Evolutionary conservation across 495 filamentous ascomycete species (phyloP).

Genomic region (Amniculicola lignicola): DNA sequence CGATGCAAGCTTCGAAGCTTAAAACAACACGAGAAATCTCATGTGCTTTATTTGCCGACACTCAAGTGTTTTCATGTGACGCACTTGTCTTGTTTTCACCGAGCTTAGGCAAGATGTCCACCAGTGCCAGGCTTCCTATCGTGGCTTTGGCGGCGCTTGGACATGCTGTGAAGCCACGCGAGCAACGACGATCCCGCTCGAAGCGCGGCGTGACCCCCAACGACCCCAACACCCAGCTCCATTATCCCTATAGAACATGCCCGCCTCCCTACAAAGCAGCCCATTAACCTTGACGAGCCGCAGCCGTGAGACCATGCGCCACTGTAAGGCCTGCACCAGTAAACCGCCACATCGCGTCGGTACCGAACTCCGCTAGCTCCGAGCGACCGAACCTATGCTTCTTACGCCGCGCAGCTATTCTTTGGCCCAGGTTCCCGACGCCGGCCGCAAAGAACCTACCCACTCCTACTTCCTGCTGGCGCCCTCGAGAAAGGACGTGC

Average conservation of each 20-base stretch:
- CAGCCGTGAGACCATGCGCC: conserved; percentile 5
- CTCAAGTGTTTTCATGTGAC: no score
- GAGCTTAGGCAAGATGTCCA: no score
- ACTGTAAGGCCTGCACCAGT: not conserved
- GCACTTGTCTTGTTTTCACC: no score
- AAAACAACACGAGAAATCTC: no score
- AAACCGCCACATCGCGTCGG: not conserved
- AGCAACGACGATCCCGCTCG: conserved; percentile 19
- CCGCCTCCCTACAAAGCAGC: not conserved
- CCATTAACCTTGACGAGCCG: not conserved
- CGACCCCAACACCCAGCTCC: not conserved
- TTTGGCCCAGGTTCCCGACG: conserved; percentile 35
- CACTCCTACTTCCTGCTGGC: conserved; percentile 30
- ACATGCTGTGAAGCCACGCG: conserved; percentile 29
- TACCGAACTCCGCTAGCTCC: conserved; percentile 30
- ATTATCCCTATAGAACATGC: not conserved
- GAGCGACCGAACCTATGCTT: conserved; percentile 32
- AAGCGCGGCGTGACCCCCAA: not conserved
- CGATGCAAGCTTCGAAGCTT: no score
- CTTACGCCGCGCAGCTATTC: conserved; percentile 35
- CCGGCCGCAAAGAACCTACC: conserved; percentile 19
- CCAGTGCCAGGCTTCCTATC: no score
- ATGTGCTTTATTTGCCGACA: no score
- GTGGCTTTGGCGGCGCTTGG: no score
- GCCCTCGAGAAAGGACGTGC: conserved; percentile 32